phyloP scores from a whole-genome alignment of 768 basidiomycete genomes.

The Pleurotus tuber-regium region DNA sequence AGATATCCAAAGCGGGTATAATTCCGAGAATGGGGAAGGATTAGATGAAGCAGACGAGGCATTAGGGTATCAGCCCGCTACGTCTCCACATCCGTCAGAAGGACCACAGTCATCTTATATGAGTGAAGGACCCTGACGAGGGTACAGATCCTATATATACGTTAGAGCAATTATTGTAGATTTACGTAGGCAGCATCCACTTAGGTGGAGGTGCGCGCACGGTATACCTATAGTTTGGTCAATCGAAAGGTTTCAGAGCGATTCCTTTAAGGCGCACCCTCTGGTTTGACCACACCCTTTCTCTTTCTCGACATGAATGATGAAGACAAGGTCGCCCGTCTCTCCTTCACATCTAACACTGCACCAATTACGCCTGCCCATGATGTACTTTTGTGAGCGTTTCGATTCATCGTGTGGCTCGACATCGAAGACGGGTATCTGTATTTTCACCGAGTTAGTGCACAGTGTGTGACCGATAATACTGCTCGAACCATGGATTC shows the following conservation, averaged over 20 bases:
- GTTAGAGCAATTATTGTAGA: neutral
- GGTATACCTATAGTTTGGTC: slow-evolving; percentile 33
- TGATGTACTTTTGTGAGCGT: slow-evolving; percentile 80
- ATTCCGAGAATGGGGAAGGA: slow-evolving; percentile 46
- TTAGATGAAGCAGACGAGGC: slow-evolving; percentile 10
- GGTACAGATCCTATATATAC: neutral
- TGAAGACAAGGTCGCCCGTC: slow-evolving; percentile 70
- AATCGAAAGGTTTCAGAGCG: slow-evolving; percentile 7
- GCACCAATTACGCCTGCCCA: slow-evolving; percentile 90
- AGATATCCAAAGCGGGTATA: slow-evolving; percentile 52
- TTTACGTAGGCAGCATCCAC: slow-evolving; percentile 1
- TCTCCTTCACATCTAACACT: slow-evolving; percentile 55
- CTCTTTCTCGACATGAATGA: slow-evolving; percentile 81
- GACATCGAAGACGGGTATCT: slow-evolving; percentile 74
- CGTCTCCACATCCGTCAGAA: slow-evolving; percentile 7
- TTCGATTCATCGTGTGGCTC: slow-evolving; percentile 69
- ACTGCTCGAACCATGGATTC: slow-evolving; percentile 70
- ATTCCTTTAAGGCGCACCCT: slow-evolving; percentile 48
- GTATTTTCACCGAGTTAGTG: neutral
- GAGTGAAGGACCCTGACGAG: neutral
- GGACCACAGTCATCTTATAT: neutral
- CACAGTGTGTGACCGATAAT: neutral
- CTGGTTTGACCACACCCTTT: slow-evolving; percentile 83
- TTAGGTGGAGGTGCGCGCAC: slow-evolving; percentile 40
- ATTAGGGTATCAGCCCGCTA: neutral